These are phyloP conservation scores for Drosera spatulata DNA, from an alignment of 179 eudicot genomes.

Conservation along the genomic window DNA sequence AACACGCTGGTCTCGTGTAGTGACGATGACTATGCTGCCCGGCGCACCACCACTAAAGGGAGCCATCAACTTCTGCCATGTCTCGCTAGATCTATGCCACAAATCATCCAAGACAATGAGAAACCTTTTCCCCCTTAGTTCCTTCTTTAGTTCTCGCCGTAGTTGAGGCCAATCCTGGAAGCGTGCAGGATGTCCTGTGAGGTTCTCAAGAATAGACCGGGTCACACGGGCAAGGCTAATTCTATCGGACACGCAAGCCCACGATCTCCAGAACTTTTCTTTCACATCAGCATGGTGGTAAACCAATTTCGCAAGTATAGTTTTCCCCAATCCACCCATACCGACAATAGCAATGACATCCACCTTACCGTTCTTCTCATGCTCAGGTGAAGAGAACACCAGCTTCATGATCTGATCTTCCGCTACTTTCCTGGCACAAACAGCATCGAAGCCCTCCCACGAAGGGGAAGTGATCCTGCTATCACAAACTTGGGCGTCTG, in stretches of 20 bases:
- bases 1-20: constrained; percentile 1
- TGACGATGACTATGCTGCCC: constrained; percentile 15
- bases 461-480: no score
- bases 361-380: neutral
- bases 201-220: constrained; percentile 9
- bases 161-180: neutral
- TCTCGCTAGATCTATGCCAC: no score
- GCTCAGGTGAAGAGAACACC: neutral
- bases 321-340: neutral
- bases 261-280: constrained; percentile 6
- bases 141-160: neutral
- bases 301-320: no score
- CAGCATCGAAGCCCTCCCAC: neutral
- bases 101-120: no score
- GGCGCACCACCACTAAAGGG: constrained; percentile 1
- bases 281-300: no score
- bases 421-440: constrained; percentile 3
- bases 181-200: neutral
- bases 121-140: constrained; percentile 2
- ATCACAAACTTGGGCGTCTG: no score
- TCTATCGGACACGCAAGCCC: constrained; percentile 14
- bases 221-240: constrained; percentile 6
- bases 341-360: neutral
- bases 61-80: neutral
- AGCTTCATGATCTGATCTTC: constrained; percentile 1